Evolutionary conservation across 1,284 basidiomycete genomes (phyloP), one percentile per base, ranked within the genome.

Genomic region (Heterobasidion parviporum): DNA sequence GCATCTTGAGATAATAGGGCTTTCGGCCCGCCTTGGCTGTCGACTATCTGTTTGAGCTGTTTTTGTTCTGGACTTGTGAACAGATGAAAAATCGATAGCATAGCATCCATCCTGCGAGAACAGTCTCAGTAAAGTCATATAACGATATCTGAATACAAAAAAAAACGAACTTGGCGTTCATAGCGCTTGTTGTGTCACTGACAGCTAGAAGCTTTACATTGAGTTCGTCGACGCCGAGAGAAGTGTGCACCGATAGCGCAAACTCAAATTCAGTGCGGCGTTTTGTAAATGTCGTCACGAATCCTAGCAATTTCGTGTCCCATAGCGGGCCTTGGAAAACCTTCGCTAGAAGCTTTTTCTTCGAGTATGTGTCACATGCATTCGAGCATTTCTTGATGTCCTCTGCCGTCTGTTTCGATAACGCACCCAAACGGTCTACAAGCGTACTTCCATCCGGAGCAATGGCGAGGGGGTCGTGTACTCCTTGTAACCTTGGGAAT

Each of bases 311-410:
- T 5, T 64, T 67, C 5, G 49, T 48, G 52, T 76, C 70, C 67
- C 75, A 78, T 44, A 65, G 60, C 18, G 68, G 62, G 10, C 70
- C 65, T 45, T 71, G 71, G 38, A 77, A 51, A 0, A 72, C 66
- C 55, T 73, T 75, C 3, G 71, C 72, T 61, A 68, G 54, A 4
- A 65, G 61, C 2, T 60, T 58, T 55, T 68, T 70, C 60, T 67
- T 69, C 2, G 59, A 56, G 55, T 69, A 71, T 0, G 66, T 61
- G 47, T 71, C 69, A 56, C 69, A 71, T 3, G 59, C 57, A 53
- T 69, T 69, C 0, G 65, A 68, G 52, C 68, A 70, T 3, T 56
- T 50, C 50, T 67, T 64, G 57, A 71, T 70, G 41, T 70, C 68
- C 4, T 60, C 53, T 8, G 68, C 70, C 0, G 62, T 63, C 16